Base-by-base conservation (phyloP, 352 stramenopile species). In the Phytopythium boreale region DNA sequence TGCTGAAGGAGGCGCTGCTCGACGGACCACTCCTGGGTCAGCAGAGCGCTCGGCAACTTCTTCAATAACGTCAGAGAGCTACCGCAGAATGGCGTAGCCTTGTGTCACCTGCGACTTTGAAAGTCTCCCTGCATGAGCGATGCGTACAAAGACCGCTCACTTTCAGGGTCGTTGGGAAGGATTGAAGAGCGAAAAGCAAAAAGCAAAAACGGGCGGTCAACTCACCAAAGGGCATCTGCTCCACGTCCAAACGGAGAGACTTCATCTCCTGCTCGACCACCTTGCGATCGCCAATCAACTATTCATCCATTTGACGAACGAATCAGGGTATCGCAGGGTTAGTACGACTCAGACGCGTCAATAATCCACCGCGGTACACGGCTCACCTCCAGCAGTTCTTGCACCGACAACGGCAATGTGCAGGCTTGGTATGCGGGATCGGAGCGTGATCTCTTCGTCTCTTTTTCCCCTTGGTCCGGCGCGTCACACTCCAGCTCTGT, bases 31-130 rank as follows among this genome's bases (percentile, higher is more conserved):
- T 51, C 65, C 0, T 39, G 53, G 14, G 1, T 9, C 34, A 9
- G 74, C 77, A 2, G 60, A 52, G 2, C 88, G 52, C 27, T 73
- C 58, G 4, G 65, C 61, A 7, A 88, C 77, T 49, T 80, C 72
- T 31, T 82, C 67, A 26, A 90, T 49, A 2, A 60, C 65, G 37
- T 59, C 60, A 1, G 79, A 82, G 46, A 90, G 67, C 51, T 72
- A 63, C 60, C 89, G 74, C 37, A 90, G 41, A 41, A 88, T 76
- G 8, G 67, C 51, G 59, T 89, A 89, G 7, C 79, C 82, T 53
- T 84, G 77, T 2, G 79, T 82, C 59, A 90, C 88, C 61, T 90
- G 79, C 10, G 75, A 31, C 56, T 87, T 87, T 0, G 82, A 88
- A 9, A 88, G 57, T 52, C 72, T 76, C 11, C 72, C 70, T 80